Evolutionary conservation across 1,139 yeast genomes (phyloP), one percentile per base, ranked within the genome.

Genomic region (Hyphopichia khmerensis): DNA sequence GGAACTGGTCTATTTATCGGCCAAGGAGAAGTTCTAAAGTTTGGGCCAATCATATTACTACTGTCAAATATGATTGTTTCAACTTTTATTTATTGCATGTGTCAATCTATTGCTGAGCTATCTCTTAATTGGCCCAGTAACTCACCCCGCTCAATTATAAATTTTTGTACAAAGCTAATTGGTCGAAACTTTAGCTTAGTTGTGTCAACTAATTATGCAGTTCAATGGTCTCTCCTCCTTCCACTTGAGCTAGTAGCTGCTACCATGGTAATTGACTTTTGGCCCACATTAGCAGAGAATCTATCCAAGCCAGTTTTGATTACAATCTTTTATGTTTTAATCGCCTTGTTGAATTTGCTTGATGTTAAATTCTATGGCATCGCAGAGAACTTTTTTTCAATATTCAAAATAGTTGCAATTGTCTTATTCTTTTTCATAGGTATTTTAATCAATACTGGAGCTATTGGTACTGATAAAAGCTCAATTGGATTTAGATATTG

Each of bases 401-500:
- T 75, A 21, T 67, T 82, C 51, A 85, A 85, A 62, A 75, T 50
- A 10, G 43, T 54, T n/a, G 57, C 62, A 9, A 53, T 56, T 3
- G 37, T 53, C 4, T 52, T 57, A 29, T 55, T 56, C 39, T 46
- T 56, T 47, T 56, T 67, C 18, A 65, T 83, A 38, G 84, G 85
- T 26, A 73, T 84, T 31, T 69, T 81, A n/a, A 61, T 82, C 37
- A 76, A 77, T 33, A 70, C 80, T 50, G 84, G 84, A 43, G 84
- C 10, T 8, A 3, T 83, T 40, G 77, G 75, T 31, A 87, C 87
- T 44, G 67, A 72, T 24, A 76, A 76, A 46, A 84, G 79, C 50
- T 70, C 85, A 55, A 64, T 76, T 41, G 89, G 88, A 0, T 83
- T 83, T 68, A 72, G 84, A 55, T 82, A 71, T 65, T 83, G 88